Conservation (phyloP, 768 basidiomycete species). For the Pholiota conissans region DNA sequence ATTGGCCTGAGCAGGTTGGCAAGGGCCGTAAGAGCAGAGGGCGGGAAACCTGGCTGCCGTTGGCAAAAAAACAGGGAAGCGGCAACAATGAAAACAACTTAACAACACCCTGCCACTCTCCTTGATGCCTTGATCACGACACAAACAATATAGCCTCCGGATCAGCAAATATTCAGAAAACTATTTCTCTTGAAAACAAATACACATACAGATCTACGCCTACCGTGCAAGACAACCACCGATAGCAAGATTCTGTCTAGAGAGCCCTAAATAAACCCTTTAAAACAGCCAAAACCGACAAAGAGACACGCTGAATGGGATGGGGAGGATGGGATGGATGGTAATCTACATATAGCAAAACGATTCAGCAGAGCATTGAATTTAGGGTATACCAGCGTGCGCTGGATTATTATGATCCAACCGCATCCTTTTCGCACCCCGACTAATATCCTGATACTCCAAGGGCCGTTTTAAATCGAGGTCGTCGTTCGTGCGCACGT, state of each 20-base stretch:
- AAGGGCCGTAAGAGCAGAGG: neutral
- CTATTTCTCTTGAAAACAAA: constrained; percentile 22
- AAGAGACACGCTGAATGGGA: constrained; percentile 28
- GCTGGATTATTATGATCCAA: constrained; percentile 49
- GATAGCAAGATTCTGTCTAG: constrained; percentile 26
- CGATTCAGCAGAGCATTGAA: constrained; percentile 23
- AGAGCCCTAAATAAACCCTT: constrained; percentile 26
- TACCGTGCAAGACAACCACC: constrained; percentile 11
- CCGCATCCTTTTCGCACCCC: constrained; percentile 73
- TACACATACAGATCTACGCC: constrained; percentile 30
- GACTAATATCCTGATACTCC: constrained; percentile 50
- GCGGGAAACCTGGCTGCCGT: constrained; percentile 15
- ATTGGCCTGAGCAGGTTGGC: constrained; percentile 3
- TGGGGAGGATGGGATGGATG: constrained; percentile 9
- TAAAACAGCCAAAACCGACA: constrained; percentile 26
- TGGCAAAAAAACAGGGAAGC: constrained; percentile 16
- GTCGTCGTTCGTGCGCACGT: constrained; percentile 45
- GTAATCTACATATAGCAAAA: constrained; percentile 34
- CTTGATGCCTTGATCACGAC: constrained; percentile 6
- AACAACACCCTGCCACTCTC: constrained; percentile 12
- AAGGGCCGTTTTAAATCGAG: constrained; percentile 60
- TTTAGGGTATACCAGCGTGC: constrained; percentile 55
- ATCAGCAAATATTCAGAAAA: too few species aligned
- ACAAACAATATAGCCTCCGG: constrained; percentile 9
- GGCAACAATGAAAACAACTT: constrained; percentile 17